These are phyloP conservation scores for Malassezia vespertilionis DNA, from an alignment of 1,284 basidiomycete species.

Conservation along the genomic window DNA sequence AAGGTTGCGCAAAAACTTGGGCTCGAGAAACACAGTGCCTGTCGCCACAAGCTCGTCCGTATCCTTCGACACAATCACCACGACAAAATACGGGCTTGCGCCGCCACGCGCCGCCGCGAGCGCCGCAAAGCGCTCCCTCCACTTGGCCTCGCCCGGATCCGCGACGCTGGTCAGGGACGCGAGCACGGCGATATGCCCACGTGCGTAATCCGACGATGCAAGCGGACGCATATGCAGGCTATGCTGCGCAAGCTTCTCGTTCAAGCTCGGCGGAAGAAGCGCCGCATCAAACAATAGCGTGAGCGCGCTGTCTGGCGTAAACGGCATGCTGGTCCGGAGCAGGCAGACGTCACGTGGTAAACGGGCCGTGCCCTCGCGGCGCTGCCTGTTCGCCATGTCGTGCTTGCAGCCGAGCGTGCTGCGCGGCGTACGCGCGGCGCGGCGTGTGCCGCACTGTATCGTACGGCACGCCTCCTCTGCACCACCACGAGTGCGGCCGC, in stretches of 20 bases:
- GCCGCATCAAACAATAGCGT: slow-evolving; percentile 64
- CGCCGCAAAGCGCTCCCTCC: slow-evolving; percentile 27
- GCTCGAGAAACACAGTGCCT: slow-evolving; percentile 75
- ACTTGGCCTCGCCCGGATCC: slow-evolving; percentile 60
- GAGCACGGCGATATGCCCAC: slow-evolving; percentile 74
- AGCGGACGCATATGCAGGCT: slow-evolving; percentile 67
- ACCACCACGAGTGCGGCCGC: too few relatives aligned
- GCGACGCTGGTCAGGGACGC: slow-evolving; percentile 66
- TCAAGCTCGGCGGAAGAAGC: slow-evolving; percentile 58
- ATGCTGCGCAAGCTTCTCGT: slow-evolving; percentile 54
- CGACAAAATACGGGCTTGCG: slow-evolving; percentile 58
- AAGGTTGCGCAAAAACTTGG: slow-evolving; percentile 75
- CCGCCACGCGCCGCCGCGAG: slow-evolving; percentile 11
- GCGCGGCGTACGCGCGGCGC: neutral
- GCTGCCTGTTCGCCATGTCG: too few relatives aligned
- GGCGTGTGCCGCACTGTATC: neutral
- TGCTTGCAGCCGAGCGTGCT: too few relatives aligned
- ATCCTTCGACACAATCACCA: slow-evolving; percentile 67
- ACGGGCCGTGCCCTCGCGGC: too few relatives aligned
- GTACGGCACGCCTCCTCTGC: too few relatives aligned
- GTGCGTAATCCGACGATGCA: slow-evolving; percentile 68
- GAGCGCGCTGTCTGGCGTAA: slow-evolving; percentile 61
- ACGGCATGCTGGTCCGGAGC: slow-evolving; percentile 37
- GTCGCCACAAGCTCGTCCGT: slow-evolving; percentile 72
- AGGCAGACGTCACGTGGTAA: slow-evolving; percentile 2